phyloP scores from a whole-genome alignment of 805 yeast species.

The Wickerhamiella shivajii region DNA sequence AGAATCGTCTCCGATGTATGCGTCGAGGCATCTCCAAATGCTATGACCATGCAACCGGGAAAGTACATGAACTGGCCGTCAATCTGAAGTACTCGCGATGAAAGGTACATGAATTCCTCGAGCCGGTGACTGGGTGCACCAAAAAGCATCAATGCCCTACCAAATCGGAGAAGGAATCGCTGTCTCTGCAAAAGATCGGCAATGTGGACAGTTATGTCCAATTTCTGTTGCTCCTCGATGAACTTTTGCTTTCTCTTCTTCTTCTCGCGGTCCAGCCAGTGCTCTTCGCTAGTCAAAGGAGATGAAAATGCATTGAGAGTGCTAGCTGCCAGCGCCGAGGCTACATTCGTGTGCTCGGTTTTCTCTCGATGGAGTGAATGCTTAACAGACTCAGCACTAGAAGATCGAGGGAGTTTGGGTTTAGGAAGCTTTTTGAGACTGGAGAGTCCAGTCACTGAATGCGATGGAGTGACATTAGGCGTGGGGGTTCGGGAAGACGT shows the following conservation, averaged over 20 bases:
- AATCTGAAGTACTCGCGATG: conserved; percentile 79
- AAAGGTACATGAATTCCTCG: conserved; percentile 86
- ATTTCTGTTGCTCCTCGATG: conserved; percentile 29
- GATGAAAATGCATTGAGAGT: conserved; percentile 2
- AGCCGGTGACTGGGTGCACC: conserved; percentile 95
- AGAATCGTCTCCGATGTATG: conserved; percentile 89
- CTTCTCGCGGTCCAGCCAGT: background rate
- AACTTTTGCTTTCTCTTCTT: background rate
- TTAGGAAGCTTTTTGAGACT: no score
- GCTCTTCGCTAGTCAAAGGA: background rate
- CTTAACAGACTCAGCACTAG: background rate
- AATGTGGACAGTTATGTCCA: conserved; percentile 74
- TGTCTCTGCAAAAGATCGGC: conserved; percentile 81
- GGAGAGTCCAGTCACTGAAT: no score
- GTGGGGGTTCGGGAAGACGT: background rate
- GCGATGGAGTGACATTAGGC: no score
- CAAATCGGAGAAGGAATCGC: conserved; percentile 67
- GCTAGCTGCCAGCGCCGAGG: conserved; percentile 1
- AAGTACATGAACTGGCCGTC: conserved; percentile 85
- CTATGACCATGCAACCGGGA: conserved; percentile 90
- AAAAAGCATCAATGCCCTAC: conserved; percentile 79
- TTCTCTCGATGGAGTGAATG: no score
- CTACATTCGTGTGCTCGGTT: background rate
- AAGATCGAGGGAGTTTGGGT: background rate
- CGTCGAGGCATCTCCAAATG: conserved; percentile 87